These are phyloP conservation scores for Plectosphaerella sp. DNA, from an alignment of 2,329 filamentous ascomycete species.

Conservation along the genomic window DNA sequence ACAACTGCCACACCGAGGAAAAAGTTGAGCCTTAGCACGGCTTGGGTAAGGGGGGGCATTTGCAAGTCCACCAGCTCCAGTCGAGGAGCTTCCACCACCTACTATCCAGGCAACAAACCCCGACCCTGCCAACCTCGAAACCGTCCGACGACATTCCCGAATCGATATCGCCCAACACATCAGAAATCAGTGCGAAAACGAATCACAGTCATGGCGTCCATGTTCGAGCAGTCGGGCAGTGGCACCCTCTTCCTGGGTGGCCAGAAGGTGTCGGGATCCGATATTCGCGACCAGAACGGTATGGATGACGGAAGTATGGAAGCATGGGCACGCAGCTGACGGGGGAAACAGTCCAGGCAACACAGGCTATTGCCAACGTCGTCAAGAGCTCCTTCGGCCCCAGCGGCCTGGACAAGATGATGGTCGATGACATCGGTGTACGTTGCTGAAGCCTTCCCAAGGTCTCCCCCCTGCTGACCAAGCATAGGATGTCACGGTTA, in stretches of 20 bases:
- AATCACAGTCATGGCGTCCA: conserved; percentile 68
- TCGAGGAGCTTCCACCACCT: conserved; percentile 14
- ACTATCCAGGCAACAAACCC: conserved; percentile 5
- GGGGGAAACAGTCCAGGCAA: conserved; percentile 68
- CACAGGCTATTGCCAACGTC: conserved; percentile 96
- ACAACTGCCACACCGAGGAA: conserved; percentile 13
- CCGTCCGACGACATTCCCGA: conserved; percentile 2
- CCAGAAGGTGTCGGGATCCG: conserved; percentile 92
- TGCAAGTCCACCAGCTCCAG: background rate
- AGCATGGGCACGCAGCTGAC: conserved; percentile 11
- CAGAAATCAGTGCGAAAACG: conserved; percentile 5
- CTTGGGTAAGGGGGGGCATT: background rate
- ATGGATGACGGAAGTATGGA: conserved; percentile 17
- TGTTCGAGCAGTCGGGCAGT: conserved; percentile 93
- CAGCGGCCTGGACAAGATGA: conserved; percentile 98
- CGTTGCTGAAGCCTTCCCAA: conserved; percentile 21
- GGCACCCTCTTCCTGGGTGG: conserved; percentile 96
- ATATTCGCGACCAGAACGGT: conserved; percentile 97
- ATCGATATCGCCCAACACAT: background rate
- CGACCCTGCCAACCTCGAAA: background rate
- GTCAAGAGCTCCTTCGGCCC: conserved; percentile 98
- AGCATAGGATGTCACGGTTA: conserved; percentile 87
- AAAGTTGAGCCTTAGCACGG: conserved; percentile 12
- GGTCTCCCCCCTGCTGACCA: conserved; percentile 8
- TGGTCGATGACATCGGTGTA: conserved; percentile 99